Conservation (phyloP, 2,329 filamentous ascomycete genomes). For the Talaromyces piceae region DNA sequence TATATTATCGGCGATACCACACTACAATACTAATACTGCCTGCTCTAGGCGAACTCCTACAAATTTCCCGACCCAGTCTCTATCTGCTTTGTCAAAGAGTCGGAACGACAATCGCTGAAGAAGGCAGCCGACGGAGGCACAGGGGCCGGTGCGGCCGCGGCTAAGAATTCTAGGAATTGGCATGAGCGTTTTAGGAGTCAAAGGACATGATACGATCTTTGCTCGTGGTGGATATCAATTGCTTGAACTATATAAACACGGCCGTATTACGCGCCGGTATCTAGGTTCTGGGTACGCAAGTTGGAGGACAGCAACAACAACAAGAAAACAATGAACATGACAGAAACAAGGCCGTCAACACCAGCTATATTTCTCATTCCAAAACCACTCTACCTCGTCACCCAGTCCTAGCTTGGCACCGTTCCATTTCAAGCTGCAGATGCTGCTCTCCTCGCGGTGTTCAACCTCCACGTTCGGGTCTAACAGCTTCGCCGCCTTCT, state of each 20-base stretch:
- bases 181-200: constrained; percentile 36
- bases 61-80: constrained; percentile 28
- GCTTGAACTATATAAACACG: neutral
- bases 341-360: constrained; percentile 25
- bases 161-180: constrained; percentile 35
- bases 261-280: neutral
- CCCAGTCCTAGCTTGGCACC: constrained; percentile 30
- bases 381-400: constrained; percentile 38
- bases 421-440: constrained; percentile 41
- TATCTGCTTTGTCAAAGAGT: constrained; percentile 28
- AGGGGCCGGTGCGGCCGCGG: constrained; percentile 17
- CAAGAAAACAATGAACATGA: neutral
- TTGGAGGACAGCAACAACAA: neutral
- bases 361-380: constrained; percentile 45
- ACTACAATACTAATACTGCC: neutral
- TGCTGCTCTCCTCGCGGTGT: constrained; percentile 40
- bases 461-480: constrained; percentile 32
- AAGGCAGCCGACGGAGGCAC: constrained; percentile 16
- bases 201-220: constrained; percentile 21
- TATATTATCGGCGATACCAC: neutral
- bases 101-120: constrained; percentile 22
- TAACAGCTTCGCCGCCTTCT: constrained; percentile 34
- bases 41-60: constrained; percentile 21
- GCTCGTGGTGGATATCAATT: neutral
- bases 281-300: neutral